Evolutionary conservation across 345 rosid genomes (phyloP).

Genomic region (Lumnitzera racemosa): DNA sequence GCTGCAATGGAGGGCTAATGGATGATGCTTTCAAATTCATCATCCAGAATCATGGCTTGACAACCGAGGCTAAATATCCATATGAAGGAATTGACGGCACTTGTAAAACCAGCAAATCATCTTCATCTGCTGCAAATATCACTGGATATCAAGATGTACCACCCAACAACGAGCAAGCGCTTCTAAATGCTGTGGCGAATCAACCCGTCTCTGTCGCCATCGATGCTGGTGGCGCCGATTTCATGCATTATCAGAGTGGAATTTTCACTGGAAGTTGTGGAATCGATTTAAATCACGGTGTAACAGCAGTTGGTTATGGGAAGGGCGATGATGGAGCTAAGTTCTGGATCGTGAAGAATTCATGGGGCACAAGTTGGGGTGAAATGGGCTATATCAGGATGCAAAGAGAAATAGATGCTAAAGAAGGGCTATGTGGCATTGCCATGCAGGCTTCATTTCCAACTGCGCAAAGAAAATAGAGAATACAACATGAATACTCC

Average conservation of each 20-base stretch:
- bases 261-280: slow-evolving; percentile 30
- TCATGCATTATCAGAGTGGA: slow-evolving; percentile 27
- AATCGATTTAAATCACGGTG: slow-evolving; percentile 24
- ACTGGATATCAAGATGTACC: slow-evolving; percentile 28
- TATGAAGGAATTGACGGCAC: slow-evolving; percentile 22
- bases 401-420: slow-evolving; percentile 26
- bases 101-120: slow-evolving; percentile 15
- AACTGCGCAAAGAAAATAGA: neutral
- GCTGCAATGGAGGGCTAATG: slow-evolving; percentile 34
- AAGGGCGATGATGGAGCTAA: slow-evolving; percentile 19
- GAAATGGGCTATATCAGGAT: slow-evolving; percentile 43
- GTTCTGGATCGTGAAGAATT: slow-evolving; percentile 53
- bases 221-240: slow-evolving; percentile 13
- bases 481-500: too few relatives aligned
- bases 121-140: slow-evolving; percentile 13
- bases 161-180: slow-evolving; percentile 28
- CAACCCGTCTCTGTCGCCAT: slow-evolving; percentile 46
- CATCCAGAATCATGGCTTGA: slow-evolving; percentile 23
- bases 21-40: slow-evolving; percentile 30
- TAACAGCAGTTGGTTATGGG: slow-evolving; percentile 44
- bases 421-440: slow-evolving; percentile 42
- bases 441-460: too few relatives aligned
- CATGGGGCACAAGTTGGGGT: slow-evolving; percentile 49
- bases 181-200: slow-evolving; percentile 31
- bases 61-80: slow-evolving; percentile 33